phyloP scores from a whole-genome alignment of 305 asterid genomes.

The Ruellia speciosa region DNA sequence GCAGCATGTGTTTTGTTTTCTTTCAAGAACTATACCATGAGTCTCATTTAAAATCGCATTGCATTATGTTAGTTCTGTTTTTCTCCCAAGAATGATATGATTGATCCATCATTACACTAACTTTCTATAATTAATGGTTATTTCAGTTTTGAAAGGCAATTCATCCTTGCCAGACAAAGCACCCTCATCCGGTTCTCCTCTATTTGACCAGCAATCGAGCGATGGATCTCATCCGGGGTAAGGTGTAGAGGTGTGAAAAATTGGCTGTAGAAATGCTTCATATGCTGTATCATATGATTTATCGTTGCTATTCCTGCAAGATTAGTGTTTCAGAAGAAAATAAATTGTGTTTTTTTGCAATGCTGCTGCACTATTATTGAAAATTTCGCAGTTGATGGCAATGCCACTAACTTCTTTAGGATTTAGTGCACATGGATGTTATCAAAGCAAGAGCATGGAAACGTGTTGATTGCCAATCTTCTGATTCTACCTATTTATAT shows the following conservation, averaged over 20 bases:
- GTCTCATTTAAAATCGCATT: not conserved
- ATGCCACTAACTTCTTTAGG: not conserved
- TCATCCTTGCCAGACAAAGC: constrained; percentile 78
- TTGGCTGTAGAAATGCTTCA: not conserved
- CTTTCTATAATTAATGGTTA: constrained; percentile 14
- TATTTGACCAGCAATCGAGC: constrained; percentile 57
- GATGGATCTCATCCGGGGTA: constrained; percentile 72
- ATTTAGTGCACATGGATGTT: constrained; percentile 5
- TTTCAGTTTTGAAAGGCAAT: constrained; percentile 83
- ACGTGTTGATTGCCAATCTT: constrained; percentile 12
- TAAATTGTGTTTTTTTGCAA: not conserved
- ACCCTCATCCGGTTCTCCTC: constrained; percentile 55
- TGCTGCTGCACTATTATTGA: no score
- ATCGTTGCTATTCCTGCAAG: not conserved
- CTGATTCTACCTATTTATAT: constrained; percentile 15
- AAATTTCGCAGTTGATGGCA: constrained; percentile 1
- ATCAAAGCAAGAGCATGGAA: not conserved
- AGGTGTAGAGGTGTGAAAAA: constrained; percentile 28
- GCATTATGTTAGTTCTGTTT: not conserved
- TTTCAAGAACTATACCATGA: constrained; percentile 9
- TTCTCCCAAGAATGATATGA: constrained; percentile 7
- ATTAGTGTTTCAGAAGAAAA: not conserved
- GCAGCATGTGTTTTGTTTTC: not conserved
- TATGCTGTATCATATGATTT: constrained; percentile 1
- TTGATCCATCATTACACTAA: constrained; percentile 2